Evolutionary conservation across 371 early-diverging fungal species (phyloP).

Genomic region (Parasitella parasitica): DNA sequence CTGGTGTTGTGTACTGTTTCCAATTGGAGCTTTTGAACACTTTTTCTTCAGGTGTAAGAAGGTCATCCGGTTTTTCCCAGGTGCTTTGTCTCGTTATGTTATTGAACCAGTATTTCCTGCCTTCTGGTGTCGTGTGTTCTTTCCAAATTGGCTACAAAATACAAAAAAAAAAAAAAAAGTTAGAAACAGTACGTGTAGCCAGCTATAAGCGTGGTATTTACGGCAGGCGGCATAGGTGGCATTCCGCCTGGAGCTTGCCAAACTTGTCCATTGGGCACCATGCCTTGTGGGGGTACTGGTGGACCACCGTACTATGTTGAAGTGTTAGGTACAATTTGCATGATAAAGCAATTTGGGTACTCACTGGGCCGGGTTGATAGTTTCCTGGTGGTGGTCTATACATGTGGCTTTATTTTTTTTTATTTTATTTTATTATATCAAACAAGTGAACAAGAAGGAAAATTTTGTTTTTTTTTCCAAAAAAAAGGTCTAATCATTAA

Average conservation of each 20-base stretch:
- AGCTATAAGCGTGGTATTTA: not conserved
- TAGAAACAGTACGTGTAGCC: not conserved
- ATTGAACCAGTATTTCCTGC: conserved; percentile 87
- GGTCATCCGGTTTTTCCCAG: conserved; percentile 95
- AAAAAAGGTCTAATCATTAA: not conserved
- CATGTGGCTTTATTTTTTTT: too few relatives aligned
- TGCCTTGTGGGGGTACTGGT: conserved; percentile 4
- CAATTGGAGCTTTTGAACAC: conserved; percentile 72
- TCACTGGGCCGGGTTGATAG: conserved; percentile 9
- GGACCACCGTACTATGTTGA: not conserved
- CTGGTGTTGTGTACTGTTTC: conserved; percentile 86
- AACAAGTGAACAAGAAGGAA: not conserved
- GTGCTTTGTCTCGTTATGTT: conserved; percentile 73
- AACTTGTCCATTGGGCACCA: conserved; percentile 13
- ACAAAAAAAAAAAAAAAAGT: too few relatives aligned
- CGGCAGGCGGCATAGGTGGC: conserved; percentile 13
- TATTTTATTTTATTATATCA: too few relatives aligned
- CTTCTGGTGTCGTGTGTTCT: conserved; percentile 77
- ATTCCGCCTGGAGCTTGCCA: conserved; percentile 28
- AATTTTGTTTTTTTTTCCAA: not conserved
- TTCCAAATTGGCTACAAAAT: conserved; percentile 66
- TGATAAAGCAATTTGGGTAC: not conserved
- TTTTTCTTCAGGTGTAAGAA: conserved; percentile 82
- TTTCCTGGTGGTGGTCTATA: conserved; percentile 31
- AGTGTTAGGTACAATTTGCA: not conserved